A percentile compares a stretch with the other conserved stretches of the same genome.
These are phyloP conservation scores for Setomelanomma holmii DNA, from an alignment of 2,329 filamentous ascomycete species.

Conservation along the genomic window DNA sequence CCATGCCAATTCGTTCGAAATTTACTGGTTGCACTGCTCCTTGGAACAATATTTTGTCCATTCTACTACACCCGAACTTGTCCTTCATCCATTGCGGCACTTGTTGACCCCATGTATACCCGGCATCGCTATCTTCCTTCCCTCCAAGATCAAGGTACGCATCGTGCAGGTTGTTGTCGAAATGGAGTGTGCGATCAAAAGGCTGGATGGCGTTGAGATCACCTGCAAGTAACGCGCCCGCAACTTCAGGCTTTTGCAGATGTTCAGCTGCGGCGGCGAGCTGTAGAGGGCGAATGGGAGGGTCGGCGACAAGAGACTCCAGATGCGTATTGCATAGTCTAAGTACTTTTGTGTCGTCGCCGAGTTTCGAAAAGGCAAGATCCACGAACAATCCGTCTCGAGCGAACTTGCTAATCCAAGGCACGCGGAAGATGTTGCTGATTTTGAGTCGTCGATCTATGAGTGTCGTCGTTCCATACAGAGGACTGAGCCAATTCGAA, in stretches of 20 bases:
- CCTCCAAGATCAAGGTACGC: constrained; percentile 62
- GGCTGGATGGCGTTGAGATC: constrained; percentile 66
- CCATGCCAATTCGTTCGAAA: constrained; percentile 59
- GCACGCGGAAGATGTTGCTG: constrained; percentile 59
- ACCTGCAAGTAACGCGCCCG: constrained; percentile 58
- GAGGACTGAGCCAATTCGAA: constrained; percentile 53
- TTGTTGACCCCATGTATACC: constrained; percentile 67
- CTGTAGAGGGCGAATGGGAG: constrained; percentile 59
- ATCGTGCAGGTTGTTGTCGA: constrained; percentile 59
- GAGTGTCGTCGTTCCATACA: constrained; percentile 63
- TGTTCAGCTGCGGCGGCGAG: constrained; percentile 54
- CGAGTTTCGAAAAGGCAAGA: constrained; percentile 37
- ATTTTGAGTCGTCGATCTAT: constrained; percentile 58
- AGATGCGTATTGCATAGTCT: constrained; percentile 65
- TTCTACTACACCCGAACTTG: constrained; percentile 58
- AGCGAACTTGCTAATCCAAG: constrained; percentile 57
- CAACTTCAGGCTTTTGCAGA: constrained; percentile 49
- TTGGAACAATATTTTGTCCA: constrained; percentile 63
- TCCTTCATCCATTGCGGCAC: constrained; percentile 50
- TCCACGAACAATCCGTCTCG: constrained; percentile 66
- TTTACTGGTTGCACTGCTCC: constrained; percentile 42
- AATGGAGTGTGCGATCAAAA: constrained; percentile 59
- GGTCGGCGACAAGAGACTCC: constrained; percentile 60
- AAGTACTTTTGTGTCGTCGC: constrained; percentile 34
- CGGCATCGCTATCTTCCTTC: constrained; percentile 58